These are phyloP conservation scores for Rubia yunnanensis DNA, from an alignment of 257 asterid species.

Conservation along the genomic window DNA sequence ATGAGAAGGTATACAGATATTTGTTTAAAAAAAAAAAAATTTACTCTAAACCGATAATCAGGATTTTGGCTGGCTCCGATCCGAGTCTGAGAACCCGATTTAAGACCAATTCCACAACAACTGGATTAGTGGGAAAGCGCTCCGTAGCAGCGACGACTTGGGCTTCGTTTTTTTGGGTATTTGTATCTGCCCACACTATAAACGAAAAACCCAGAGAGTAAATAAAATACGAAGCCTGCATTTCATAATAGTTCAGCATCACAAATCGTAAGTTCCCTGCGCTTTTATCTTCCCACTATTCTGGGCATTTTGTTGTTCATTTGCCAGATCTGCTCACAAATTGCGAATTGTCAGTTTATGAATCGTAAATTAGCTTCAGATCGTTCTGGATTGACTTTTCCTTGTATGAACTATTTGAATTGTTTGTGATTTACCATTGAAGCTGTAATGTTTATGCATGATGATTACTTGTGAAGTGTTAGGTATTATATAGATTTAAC, in stretches of 20 bases:
- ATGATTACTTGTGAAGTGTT: background rate
- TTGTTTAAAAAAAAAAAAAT: no score
- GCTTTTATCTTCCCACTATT: background rate
- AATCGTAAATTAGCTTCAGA: background rate
- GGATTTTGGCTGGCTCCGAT: background rate
- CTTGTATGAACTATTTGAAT: background rate
- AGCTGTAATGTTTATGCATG: slow-evolving; percentile 3
- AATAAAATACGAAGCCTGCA: background rate
- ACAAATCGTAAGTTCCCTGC: background rate
- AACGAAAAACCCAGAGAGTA: background rate
- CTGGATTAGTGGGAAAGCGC: background rate
- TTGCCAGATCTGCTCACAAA: background rate
- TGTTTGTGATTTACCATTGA: background rate
- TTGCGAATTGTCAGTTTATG: no score
- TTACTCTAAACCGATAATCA: no score
- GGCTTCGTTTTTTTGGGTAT: background rate
- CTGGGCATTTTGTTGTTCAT: background rate
- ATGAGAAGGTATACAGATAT: no score
- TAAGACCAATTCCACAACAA: background rate
- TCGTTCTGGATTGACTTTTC: background rate
- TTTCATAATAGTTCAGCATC: background rate
- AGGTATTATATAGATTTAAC: background rate
- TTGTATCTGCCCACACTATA: background rate
- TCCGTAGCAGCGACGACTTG: background rate
- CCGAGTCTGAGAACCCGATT: background rate